Evolutionary conservation across 2,329 filamentous ascomycete species (phyloP), one percentile per base, ranked within the genome.

Genomic region (Chalaropsis ovoidea): DNA sequence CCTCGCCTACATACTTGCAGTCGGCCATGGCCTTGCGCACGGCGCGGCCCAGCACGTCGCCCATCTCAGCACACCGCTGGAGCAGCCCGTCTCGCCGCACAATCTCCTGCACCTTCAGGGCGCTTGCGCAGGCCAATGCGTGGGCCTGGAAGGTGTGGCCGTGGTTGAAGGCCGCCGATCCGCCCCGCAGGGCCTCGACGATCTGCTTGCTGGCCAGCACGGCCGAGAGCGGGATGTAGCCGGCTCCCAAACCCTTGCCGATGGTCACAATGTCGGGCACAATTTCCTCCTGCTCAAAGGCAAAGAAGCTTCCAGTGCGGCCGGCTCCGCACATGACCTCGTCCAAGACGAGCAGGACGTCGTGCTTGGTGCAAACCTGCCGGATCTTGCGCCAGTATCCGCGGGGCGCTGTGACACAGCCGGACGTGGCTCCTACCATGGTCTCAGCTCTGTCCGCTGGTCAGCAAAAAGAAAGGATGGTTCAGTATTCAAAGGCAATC

Each of bases 251-350:
- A 0, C 80, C 82, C 71, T 86, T 86, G 2, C 81, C 83, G 43
- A 86, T 75, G 2, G 81, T 80, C 70, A 82, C 77, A 8, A 86
- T 77, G 70, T 86, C 83, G 0, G 84, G 84, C 1, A 65, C 58
- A 5, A 70, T 69, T 2, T 68, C 70, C 39, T 86, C 81, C 60
- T 85, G 79, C 70, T 87, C 78, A 80, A 82, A 88, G 0, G 84
- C 82, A 73, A 88, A 81, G 69, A 88, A 73, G 5, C 77, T 82
- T 0, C 84, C 85, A 0, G 78, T 80, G 2, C 85, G 79, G 2
- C 85, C 85, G 74, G 83, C 82, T 10, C 86, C 86, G 62, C 81
- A 86, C 86, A 90, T 90, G 67, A 90, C 80, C 72, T 84, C 80
- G 65, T 84, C 82, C 0, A 83, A 68, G n/a, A 83, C 77, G 4